Percentiles rank a stretch among this genome's conserved stretches.
These are phyloP conservation scores for Komagataella phaffii DNA, from an alignment of 805 yeast species.

Conservation along the genomic window DNA sequence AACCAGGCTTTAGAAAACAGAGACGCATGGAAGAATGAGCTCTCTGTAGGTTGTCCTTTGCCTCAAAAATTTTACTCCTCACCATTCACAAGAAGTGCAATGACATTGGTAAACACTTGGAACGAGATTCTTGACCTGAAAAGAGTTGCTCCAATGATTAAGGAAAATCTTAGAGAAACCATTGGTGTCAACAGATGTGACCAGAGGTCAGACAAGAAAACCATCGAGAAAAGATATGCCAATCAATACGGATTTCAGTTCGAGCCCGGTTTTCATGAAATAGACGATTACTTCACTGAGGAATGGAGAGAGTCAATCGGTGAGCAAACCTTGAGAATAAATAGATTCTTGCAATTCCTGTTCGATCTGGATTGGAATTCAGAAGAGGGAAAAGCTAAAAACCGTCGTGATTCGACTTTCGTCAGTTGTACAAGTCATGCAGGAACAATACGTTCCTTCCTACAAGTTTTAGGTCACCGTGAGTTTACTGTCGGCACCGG, in stretches of 20 bases:
- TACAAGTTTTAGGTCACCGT: conserved; percentile 40
- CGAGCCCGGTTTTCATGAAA: conserved; percentile 31
- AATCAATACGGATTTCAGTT: conserved; percentile 24
- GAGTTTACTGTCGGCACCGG: conserved; percentile 50
- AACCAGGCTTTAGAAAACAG: conserved; percentile 40
- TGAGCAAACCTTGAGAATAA: conserved; percentile 37
- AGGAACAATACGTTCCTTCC: conserved; percentile 39
- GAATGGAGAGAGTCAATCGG: conserved; percentile 32
- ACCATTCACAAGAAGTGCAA: conserved; percentile 52
- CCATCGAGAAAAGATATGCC: conserved; percentile 24
- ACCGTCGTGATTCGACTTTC: conserved; percentile 13
- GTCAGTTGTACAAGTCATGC: conserved; percentile 47
- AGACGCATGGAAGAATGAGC: conserved; percentile 27
- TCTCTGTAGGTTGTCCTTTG: conserved; percentile 34
- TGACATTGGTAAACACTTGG: conserved; percentile 37
- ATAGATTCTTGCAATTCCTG: conserved; percentile 27
- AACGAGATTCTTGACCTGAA: conserved; percentile 1
- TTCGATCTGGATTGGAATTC: conserved; percentile 17
- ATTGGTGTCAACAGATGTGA: conserved; percentile 50
- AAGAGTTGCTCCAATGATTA: conserved; percentile 14
- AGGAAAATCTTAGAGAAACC: conserved; percentile 46
- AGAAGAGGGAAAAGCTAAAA: not conserved
- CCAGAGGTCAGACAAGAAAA: conserved; percentile 29
- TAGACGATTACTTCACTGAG: conserved; percentile 31
- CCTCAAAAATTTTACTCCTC: conserved; percentile 45